These are phyloP conservation scores for Kalaharituber pfeilii DNA, from an alignment of 2,329 filamentous ascomycete species.

Conservation along the genomic window DNA sequence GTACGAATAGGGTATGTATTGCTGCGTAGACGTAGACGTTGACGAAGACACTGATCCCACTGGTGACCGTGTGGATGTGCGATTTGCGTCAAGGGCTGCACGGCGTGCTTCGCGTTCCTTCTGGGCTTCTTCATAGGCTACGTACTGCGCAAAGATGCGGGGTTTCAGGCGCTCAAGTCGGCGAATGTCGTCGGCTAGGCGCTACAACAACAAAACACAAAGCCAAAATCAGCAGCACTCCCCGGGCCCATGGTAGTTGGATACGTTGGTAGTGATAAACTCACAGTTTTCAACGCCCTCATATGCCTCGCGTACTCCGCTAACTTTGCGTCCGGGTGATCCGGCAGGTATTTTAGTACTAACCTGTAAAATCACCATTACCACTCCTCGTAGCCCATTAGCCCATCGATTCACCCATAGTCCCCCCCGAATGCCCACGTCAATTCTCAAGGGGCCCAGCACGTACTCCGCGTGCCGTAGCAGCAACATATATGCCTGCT, in stretches of 20 bases:
- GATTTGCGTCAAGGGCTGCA: not conserved
- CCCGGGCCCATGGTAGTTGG: no score
- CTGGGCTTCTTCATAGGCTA: constrained; percentile 10
- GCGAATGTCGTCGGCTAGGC: constrained; percentile 6
- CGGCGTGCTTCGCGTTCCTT: constrained; percentile 3
- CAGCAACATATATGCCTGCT: constrained; percentile 79
- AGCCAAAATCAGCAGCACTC: not conserved
- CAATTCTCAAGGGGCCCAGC: not conserved
- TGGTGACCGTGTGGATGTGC: not conserved
- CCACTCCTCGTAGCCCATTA: not conserved
- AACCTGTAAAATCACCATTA: constrained; percentile 44
- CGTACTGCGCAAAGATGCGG: constrained; percentile 39
- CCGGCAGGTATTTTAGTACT: constrained; percentile 55
- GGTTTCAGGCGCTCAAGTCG: constrained; percentile 61
- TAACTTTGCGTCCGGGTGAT: constrained; percentile 57
- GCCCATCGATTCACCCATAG: not conserved
- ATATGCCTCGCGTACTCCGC: constrained; percentile 36
- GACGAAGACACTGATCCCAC: constrained; percentile 2
- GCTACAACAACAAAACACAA: not conserved
- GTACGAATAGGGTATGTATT: not conserved
- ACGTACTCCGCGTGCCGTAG: constrained; percentile 53
- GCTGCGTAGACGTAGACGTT: constrained; percentile 1
- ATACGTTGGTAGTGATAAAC: not conserved
- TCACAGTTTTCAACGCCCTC: constrained; percentile 27
- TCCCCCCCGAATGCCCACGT: no score